Evolutionary conservation across 2,329 filamentous ascomycete genomes (phyloP).

Genomic region (Xylogone sp.): DNA sequence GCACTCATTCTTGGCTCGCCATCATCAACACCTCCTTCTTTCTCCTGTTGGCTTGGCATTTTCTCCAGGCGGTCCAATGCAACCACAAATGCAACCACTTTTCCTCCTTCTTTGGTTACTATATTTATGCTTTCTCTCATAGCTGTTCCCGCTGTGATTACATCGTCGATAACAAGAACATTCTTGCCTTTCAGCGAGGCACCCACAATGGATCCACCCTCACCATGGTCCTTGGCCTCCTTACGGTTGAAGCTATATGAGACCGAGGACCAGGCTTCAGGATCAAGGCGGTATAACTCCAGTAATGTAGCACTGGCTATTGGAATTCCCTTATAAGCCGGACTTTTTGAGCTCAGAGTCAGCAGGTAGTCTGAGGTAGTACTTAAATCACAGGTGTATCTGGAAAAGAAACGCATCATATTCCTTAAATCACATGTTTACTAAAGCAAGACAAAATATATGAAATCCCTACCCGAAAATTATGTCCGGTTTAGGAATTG

Average conservation of each 20-base stretch:
- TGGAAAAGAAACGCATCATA: too few relatives aligned
- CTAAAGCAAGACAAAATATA: too few relatives aligned
- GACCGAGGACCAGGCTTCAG: slow-evolving; percentile 46
- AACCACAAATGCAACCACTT: slow-evolving; percentile 59
- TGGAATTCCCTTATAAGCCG: slow-evolving; percentile 66
- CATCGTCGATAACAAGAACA: slow-evolving; percentile 66
- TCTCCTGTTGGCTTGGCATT: neutral
- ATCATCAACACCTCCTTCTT: slow-evolving; percentile 49
- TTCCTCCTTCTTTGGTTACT: slow-evolving; percentile 57
- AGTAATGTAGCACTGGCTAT: slow-evolving; percentile 51
- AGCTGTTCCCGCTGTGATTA: slow-evolving; percentile 65
- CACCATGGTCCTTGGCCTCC: slow-evolving; percentile 63
- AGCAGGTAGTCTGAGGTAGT: too few relatives aligned
- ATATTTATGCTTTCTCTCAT: slow-evolving; percentile 61
- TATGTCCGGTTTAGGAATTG: slow-evolving; percentile 41
- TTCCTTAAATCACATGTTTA: too few relatives aligned
- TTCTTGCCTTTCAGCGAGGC: slow-evolving; percentile 57
- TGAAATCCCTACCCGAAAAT: slow-evolving; percentile 45
- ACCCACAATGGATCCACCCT: slow-evolving; percentile 58
- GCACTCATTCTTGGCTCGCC: slow-evolving; percentile 69
- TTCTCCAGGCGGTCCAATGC: slow-evolving; percentile 45
- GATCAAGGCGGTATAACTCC: slow-evolving; percentile 51
- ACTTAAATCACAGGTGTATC: too few relatives aligned
- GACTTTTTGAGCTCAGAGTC: slow-evolving; percentile 19
- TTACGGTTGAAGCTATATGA: slow-evolving; percentile 65